These are phyloP conservation scores for Trypanosoma lewisi DNA, from an alignment of 208 protist genomes.

Conservation along the genomic window DNA sequence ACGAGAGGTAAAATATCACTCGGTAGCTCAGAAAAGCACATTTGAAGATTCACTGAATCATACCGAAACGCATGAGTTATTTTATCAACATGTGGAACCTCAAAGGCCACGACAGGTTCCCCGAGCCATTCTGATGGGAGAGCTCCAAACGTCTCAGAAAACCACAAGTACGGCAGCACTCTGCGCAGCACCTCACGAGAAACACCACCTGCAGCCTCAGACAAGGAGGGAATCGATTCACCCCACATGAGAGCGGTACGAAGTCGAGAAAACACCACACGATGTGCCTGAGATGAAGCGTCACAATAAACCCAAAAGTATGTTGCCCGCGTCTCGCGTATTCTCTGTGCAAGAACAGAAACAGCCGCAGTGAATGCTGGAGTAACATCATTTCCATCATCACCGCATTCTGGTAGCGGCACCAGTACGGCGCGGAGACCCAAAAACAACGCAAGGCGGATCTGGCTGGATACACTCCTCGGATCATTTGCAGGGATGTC, in stretches of 20 bases:
- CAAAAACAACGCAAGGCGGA: slow-evolving; percentile 75
- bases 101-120: slow-evolving; percentile 71
- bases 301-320: slow-evolving; percentile 82
- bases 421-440: slow-evolving; percentile 62
- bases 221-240: slow-evolving; percentile 15
- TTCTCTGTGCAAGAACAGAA: slow-evolving; percentile 9
- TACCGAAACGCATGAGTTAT: slow-evolving; percentile 27
- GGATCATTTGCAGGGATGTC: slow-evolving; percentile 12
- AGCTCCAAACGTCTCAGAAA: slow-evolving; percentile 33
- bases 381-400: background rate
- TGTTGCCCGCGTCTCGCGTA: slow-evolving; percentile 9
- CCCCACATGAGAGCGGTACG: slow-evolving; percentile 57
- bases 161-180: slow-evolving; percentile 53
- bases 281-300: slow-evolving; percentile 41
- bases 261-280: slow-evolving; percentile 50
- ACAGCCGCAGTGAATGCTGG: slow-evolving; percentile 11
- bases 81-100: slow-evolving; percentile 39
- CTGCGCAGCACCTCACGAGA: slow-evolving; percentile 29
- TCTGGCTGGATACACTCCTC: slow-evolving; percentile 35
- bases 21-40: slow-evolving; percentile 23
- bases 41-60: background rate
- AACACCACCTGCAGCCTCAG: slow-evolving; percentile 3
- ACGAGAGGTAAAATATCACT: slow-evolving; percentile 40
- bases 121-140: slow-evolving; percentile 80
- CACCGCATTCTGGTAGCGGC: slow-evolving; percentile 46